Evolutionary conservation across 352 stramenopile species (phyloP).

Genomic region (Blastocystis sp.): DNA sequence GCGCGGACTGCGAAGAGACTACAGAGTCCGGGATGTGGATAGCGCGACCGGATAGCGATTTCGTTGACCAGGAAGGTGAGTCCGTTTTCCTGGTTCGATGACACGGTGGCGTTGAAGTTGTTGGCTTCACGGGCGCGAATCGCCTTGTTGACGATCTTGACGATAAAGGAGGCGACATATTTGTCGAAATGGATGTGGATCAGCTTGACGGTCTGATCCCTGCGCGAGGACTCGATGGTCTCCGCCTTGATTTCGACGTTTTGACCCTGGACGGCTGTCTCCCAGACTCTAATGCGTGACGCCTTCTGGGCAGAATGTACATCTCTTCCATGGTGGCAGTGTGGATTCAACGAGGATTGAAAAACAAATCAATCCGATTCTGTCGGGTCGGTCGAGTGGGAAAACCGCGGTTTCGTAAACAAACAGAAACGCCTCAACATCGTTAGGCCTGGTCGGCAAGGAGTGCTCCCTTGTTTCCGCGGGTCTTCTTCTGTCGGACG

Average conservation of each 20-base stretch:
- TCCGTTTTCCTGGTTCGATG: background rate
- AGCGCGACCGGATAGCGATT: background rate
- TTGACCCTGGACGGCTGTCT: conserved; percentile 2
- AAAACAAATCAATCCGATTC: background rate
- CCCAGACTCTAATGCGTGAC: conserved; percentile 1
- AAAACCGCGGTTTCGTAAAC: background rate
- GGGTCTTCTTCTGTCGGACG: background rate
- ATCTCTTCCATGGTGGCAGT: conserved; percentile 6
- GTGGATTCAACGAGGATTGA: background rate
- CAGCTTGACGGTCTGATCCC: conserved; percentile 8
- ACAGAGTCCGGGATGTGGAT: background rate
- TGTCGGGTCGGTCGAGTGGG: background rate
- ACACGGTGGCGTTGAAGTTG: conserved; percentile 5
- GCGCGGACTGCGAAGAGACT: conserved; percentile 21
- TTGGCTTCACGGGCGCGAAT: background rate
- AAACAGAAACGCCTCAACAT: background rate
- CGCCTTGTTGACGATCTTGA: conserved; percentile 34
- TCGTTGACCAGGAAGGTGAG: conserved; percentile 44
- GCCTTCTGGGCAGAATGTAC: background rate
- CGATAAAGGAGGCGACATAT: conserved; percentile 13
- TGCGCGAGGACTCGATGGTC: background rate
- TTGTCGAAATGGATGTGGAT: background rate
- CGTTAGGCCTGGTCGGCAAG: background rate
- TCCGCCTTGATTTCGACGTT: conserved; percentile 1
- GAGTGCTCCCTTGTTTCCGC: background rate